Base-by-base conservation (phyloP, 768 basidiomycete species). In the Lentinula detonsa region DNA sequence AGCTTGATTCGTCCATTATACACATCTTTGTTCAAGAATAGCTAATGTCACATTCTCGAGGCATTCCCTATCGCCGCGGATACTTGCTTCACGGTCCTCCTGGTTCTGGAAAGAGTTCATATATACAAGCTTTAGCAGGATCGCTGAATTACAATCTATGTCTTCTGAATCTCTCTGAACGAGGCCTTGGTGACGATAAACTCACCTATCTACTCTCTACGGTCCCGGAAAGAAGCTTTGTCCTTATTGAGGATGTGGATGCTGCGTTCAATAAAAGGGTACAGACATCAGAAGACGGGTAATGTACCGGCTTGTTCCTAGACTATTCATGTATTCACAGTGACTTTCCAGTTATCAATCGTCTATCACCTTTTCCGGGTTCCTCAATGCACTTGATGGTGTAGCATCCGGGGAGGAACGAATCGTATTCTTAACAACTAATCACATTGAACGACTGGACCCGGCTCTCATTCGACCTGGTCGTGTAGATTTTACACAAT, bases 361-460 rank as follows among this genome's bases (percentile, higher is more conserved):
- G 0, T 90, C 91, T 11, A 89, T 99, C 39, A 98, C 97, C 3
- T 98, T 99, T 76, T 98, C 96, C 7, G 97, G 97, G 31, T 92
- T 98, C 70, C 77, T 99, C 46, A 99, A 99, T 67, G 95, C 95
- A 13, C 79, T 99, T 2, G 97, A 99, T 69, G 97, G 97, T 16
- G 96, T 99, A 33, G 96, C 94, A 4, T 97, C 96, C 10, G 93
- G 95, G 45, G 95, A 98, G 75, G 95, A 97, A 68, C 87, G 97
- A n/a, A 88, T 99, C 70, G 85, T 99, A 39, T 99, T 99, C 75
- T 91, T 99, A 88, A 99, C 97, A 0, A 98, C 97, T n/a, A 99
- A 99, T 72, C 97, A 98, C 67, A 71, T 91, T 58, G 86, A 91
- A 62, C 82, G 80, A 63, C 84, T 99, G 39, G 97, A 99, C 73